Base-by-base conservation (phyloP, 2,329 filamentous ascomycete species). In the Xylaria hypoxylon region DNA sequence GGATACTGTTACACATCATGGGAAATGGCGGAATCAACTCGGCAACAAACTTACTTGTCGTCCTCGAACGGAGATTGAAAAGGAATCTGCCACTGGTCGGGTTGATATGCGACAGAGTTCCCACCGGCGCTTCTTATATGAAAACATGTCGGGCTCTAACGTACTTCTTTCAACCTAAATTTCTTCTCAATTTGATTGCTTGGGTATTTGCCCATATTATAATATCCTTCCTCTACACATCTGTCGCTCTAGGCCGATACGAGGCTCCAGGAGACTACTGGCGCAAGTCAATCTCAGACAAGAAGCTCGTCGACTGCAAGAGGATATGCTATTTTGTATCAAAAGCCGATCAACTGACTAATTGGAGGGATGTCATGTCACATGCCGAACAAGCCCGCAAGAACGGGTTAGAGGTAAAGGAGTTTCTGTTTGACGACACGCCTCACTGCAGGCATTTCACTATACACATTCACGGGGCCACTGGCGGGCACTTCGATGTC, bases 281-380 rank as follows among this genome's bases (percentile, higher is more conserved):
- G 50, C 50, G 50, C 31, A 7, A 38, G n/a, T 38, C 50, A 19
- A 52, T 52, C 5, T 13, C 38, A 13, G n/a, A 52, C 31, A 5
- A 24, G 7, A 52, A 7, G 17, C 31, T 52, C 8, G 13, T 52
- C 5, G 28, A 52, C n/a, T 35, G 50, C n/a, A 35, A 52, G 10
- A 22, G 10, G 5, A 33, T 59, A 22, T 50, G 13, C 44, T 61
- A 61, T n/a, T 42, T 61, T 53, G 48, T 24, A 13, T 61, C 59
- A 6, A 51, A 53, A 15, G 24, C 17, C 24, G 59, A 61, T 8
- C 35, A 45, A n/a, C 13, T 61, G 22, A 53, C 31, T 28, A 38
- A 45, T 45, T 61, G 59, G 59, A 33, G 26, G 17, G 59, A 61
- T 33, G 59, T 61, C 13, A 2, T 61, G 31, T 52, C 59, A 17